Conservation (phyloP, 305 asterid genomes). For the Plantago rigida region DNA sequence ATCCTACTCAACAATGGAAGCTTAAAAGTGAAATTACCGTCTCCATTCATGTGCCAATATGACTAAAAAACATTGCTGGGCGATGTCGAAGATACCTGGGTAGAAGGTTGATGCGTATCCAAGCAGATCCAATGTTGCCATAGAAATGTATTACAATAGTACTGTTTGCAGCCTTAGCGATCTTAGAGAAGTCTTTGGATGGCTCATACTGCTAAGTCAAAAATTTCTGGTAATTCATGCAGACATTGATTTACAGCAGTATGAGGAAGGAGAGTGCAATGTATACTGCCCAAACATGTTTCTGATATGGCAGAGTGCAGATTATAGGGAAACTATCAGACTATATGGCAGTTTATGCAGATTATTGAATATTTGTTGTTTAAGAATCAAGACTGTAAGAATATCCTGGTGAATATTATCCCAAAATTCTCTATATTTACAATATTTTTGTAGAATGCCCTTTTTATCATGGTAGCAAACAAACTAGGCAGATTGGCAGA, state of each 20-base stretch:
- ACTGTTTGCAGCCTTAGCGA: background rate
- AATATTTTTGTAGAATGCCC: conserved; percentile 1
- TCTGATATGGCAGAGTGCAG: background rate
- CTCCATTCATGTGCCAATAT: too few relatives aligned
- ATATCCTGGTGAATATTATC: conserved; percentile 5
- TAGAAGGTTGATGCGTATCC: background rate
- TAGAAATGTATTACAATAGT: background rate
- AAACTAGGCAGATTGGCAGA: background rate
- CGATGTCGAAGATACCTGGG: background rate
- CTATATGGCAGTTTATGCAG: background rate
- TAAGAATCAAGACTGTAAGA: background rate
- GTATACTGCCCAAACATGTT: background rate
- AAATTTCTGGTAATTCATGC: background rate
- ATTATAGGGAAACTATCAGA: too few relatives aligned
- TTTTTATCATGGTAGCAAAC: background rate
- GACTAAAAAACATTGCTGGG: background rate
- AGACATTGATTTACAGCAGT: background rate
- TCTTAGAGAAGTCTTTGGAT: background rate
- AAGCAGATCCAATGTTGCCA: background rate
- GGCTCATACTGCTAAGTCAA: background rate
- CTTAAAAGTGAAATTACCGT: too few relatives aligned
- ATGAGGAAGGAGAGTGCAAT: background rate
- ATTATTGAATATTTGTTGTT: background rate
- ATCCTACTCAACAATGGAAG: too few relatives aligned
- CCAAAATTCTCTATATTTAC: conserved; percentile 1